These are phyloP conservation scores for Ceratocystis harringtonii DNA, from an alignment of 2,329 filamentous ascomycete genomes.

Conservation along the genomic window DNA sequence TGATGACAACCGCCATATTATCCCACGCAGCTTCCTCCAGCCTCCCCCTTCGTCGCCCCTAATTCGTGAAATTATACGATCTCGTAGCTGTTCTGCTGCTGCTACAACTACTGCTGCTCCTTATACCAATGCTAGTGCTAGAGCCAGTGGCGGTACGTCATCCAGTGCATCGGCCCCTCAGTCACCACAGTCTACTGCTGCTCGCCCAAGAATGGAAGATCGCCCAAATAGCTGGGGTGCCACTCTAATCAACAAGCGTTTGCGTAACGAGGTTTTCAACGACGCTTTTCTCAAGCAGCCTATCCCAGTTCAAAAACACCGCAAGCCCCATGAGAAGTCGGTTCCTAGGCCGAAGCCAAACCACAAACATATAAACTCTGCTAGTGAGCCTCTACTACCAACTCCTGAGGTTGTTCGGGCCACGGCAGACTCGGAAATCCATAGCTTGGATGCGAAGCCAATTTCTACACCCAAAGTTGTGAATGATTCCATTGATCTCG, in stretches of 20 bases:
- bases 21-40: constrained; percentile 69
- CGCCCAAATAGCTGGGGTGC: constrained; percentile 67
- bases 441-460: neutral
- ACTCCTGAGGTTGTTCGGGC: constrained; percentile 6
- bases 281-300: constrained; percentile 80
- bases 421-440: neutral
- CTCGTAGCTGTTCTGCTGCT: constrained; percentile 14
- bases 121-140: neutral
- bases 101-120: constrained; percentile 1
- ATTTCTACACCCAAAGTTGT: neutral
- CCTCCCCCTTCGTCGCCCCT: constrained; percentile 24
- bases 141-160: neutral
- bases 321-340: constrained; percentile 52
- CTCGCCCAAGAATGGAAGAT: constrained; percentile 35
- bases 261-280: constrained; percentile 82
- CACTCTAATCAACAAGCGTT: constrained; percentile 73
- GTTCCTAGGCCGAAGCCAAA: constrained; percentile 37
- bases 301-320: constrained; percentile 65
- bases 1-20: constrained; percentile 85
- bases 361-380: constrained; percentile 10
- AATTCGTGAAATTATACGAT: constrained; percentile 15
- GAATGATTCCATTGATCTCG: neutral
- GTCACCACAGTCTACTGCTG: constrained; percentile 23
- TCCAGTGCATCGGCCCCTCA: constrained; percentile 14
- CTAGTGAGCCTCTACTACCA: constrained; percentile 6